These are phyloP conservation scores for Fusarium nematophilum DNA, from an alignment of 2,329 filamentous ascomycete genomes.

Conservation along the genomic window DNA sequence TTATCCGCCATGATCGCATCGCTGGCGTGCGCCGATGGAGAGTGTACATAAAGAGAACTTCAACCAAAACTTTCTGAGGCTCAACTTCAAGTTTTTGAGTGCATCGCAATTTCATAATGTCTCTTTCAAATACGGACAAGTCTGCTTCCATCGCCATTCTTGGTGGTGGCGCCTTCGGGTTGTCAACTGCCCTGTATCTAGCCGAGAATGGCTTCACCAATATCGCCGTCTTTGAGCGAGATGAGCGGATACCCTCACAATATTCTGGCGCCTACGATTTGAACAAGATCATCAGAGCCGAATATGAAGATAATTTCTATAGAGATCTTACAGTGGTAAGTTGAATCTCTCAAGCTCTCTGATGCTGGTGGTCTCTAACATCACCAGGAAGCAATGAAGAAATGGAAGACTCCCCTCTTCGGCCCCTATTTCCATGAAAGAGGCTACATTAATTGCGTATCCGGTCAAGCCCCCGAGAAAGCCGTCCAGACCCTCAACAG, in stretches of 20 bases:
- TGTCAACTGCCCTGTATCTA: constrained; percentile 17
- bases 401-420: constrained; percentile 21
- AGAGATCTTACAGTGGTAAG: constrained; percentile 16
- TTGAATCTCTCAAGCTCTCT: background rate
- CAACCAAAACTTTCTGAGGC: background rate
- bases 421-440: constrained; percentile 21
- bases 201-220: constrained; percentile 10
- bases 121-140: background rate
- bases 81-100: background rate
- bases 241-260: constrained; percentile 12
- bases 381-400: constrained; percentile 12
- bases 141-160: constrained; percentile 15
- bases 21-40: background rate
- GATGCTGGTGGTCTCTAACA: background rate
- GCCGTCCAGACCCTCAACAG: constrained; percentile 7
- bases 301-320: constrained; percentile 22
- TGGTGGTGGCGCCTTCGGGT: constrained; percentile 17
- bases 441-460: constrained; percentile 17
- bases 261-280: constrained; percentile 21
- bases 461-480: constrained; percentile 15
- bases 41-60: background rate
- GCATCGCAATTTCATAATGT: background rate
- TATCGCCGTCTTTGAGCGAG: constrained; percentile 19
- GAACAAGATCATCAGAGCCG: constrained; percentile 25
- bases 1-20: too few species aligned